Evolutionary conservation across 2,329 filamentous ascomycete genomes (phyloP).

Genomic region (Setomelanomma holmii): DNA sequence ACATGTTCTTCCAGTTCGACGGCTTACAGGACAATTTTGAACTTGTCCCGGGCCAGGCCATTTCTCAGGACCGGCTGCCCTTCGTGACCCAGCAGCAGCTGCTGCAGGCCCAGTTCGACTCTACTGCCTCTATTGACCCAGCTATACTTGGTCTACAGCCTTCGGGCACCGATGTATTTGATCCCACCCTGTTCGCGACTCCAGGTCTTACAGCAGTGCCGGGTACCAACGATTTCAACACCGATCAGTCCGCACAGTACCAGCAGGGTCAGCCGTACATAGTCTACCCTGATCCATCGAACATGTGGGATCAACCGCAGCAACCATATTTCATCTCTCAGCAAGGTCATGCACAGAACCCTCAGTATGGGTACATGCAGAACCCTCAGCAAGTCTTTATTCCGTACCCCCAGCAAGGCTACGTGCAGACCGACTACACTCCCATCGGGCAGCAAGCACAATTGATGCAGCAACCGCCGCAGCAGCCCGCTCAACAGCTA

Average conservation of each 20-base stretch:
- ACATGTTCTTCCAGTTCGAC: background rate
- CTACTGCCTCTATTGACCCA: background rate
- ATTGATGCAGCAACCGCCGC: background rate
- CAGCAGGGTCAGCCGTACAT: background rate
- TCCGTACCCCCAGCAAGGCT: background rate
- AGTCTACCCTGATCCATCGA: background rate
- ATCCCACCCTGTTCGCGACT: background rate
- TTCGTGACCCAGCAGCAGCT: background rate
- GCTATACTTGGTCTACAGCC: background rate
- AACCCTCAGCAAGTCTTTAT: no score
- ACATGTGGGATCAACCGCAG: background rate
- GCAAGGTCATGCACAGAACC: background rate
- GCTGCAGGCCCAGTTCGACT: background rate
- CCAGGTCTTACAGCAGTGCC: slow-evolving; percentile 6
- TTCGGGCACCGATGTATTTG: background rate
- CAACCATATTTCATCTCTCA: background rate
- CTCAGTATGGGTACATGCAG: background rate
- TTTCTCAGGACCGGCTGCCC: background rate
- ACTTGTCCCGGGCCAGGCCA: no score
- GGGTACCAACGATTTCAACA: background rate
- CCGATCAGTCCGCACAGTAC: background rate
- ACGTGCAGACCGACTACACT: background rate
- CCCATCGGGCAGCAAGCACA: background rate
- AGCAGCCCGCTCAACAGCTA: background rate
- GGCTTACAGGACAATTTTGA: no score